Base-by-base conservation (phyloP, 768 basidiomycete species). In the Tulasnella sp. region DNA sequence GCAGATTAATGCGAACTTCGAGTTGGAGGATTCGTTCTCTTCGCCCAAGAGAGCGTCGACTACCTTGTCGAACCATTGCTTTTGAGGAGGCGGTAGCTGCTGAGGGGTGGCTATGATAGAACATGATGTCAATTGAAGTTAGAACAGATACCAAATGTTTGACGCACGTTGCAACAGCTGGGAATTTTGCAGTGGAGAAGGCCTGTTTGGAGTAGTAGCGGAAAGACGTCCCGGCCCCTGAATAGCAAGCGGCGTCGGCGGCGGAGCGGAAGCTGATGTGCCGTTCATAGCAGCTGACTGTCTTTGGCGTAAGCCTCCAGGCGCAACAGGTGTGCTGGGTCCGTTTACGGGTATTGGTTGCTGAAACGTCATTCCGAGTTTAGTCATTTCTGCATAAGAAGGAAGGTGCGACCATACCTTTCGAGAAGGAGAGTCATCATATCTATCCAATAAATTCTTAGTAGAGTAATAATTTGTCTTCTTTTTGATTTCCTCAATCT, bases 401-500 rank as follows among this genome's bases (percentile, higher is more conserved):
- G 60, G 24, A 11, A 77, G 79, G 28, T 11, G 28, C 31, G 7
- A 18, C 12, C 72, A 18, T 24, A 75, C 79, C 72, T 80, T 80
- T 74, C 84, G 81, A 2, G 89, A 84, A 24, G 87, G 80, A 7
- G 87, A 83, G 50, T 94, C 94, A 82, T 97, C 97, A 83, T 98
- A 98, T 80, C 92, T 91, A 85, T 97, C 96, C 24, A 99, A 88
- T 72, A 99, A 89, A 83, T 93, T 95, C 77, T 94, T 92, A 41
- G 96, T 99, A 16, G 91, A 91, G 85, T 99, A 95, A 86, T 95
- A 99, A 83, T 98, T 97, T 1, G 97, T 98, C 85, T 94, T 96
- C 88, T 96, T 96, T 89, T 99, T 99, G 83, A 99, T 95, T 83
- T 98, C 97, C 82, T 97, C 96, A 50, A 99, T 90, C 84, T 94